These are phyloP conservation scores for Fusarium haematococcum DNA, from an alignment of 2,329 filamentous ascomycete genomes.

Conservation along the genomic window DNA sequence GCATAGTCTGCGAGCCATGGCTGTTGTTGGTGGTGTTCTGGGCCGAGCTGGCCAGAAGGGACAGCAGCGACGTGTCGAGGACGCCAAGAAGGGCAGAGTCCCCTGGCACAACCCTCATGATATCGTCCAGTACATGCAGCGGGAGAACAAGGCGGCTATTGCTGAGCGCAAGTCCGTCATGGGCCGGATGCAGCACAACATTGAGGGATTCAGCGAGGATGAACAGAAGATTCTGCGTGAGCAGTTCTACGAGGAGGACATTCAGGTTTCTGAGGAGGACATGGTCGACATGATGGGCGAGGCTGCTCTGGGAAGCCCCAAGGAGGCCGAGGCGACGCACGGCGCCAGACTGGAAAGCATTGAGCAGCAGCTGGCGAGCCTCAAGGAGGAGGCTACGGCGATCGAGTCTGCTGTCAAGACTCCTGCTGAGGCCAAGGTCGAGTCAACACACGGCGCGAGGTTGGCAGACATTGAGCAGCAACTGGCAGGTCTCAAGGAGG, in stretches of 20 bases:
- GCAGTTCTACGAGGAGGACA: conserved; percentile 40
- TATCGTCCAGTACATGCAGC: conserved; percentile 54
- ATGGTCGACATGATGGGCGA: conserved; percentile 52
- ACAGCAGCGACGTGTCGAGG: conserved; percentile 72
- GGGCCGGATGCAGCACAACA: conserved; percentile 50
- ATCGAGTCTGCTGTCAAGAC: neutral
- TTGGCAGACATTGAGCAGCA: neutral
- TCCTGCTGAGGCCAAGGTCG: neutral
- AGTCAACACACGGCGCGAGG: neutral
- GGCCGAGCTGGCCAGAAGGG: conserved; percentile 87
- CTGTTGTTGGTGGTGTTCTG: conserved; percentile 86
- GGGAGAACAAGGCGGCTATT: conserved; percentile 47
- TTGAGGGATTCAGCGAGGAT: conserved; percentile 53
- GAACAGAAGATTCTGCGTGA: conserved; percentile 51
- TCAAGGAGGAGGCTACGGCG: neutral
- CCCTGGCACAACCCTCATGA: conserved; percentile 68
- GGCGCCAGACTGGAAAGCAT: neutral
- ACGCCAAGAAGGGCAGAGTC: conserved; percentile 71
- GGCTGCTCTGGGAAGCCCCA: conserved; percentile 27
- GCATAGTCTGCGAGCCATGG: conserved; percentile 79
- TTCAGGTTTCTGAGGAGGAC: conserved; percentile 51
- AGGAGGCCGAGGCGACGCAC: conserved; percentile 14
- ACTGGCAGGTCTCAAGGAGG: neutral
- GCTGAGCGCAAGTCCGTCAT: conserved; percentile 51
- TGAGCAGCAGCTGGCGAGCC: neutral